Conservation (phyloP, 2,329 filamentous ascomycete genomes). For the Sclerotinia trifoliorum region DNA sequence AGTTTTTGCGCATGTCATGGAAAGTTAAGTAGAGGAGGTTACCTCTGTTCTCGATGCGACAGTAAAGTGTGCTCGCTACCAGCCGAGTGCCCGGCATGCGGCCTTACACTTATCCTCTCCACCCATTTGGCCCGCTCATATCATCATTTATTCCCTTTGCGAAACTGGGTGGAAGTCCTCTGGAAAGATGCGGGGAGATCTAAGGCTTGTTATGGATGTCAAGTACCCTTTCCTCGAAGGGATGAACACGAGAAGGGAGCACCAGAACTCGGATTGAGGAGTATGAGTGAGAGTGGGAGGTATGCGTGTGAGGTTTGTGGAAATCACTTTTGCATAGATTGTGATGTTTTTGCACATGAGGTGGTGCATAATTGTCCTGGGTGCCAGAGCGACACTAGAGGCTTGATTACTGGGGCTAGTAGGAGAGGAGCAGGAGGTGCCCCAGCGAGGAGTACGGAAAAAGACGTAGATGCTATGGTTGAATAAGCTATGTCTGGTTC, state of each 20-base stretch:
- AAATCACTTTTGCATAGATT: constrained; percentile 96
- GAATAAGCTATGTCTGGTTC: background rate
- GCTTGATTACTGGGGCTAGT: background rate
- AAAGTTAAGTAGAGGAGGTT: constrained; percentile 77
- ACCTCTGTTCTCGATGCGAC: constrained; percentile 84
- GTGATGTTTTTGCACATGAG: constrained; percentile 93
- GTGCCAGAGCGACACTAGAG: constrained; percentile 49
- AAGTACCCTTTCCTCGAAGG: constrained; percentile 44
- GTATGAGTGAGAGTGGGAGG: constrained; percentile 79
- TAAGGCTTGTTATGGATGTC: constrained; percentile 73
- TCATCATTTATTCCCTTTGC: constrained; percentile 85
- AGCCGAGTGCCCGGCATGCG: constrained; percentile 86
- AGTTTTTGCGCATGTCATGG: constrained; percentile 92
- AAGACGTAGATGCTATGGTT: constrained; percentile 16
- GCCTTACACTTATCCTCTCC: constrained; percentile 87
- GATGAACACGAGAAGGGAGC: constrained; percentile 37
- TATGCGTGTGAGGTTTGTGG: constrained; percentile 88
- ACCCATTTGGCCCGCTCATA: constrained; percentile 93
- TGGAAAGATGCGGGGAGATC: constrained; percentile 66
- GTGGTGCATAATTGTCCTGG: constrained; percentile 94
- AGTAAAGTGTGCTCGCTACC: constrained; percentile 88
- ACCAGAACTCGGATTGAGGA: constrained; percentile 45
- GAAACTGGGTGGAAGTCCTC: constrained; percentile 86
- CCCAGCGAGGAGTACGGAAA: background rate
- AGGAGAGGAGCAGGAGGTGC: background rate